Evolutionary conservation across 2,329 filamentous ascomycete species (phyloP), one percentile per base, ranked within the genome.

Genomic region (Hirsutella thompsonii): DNA sequence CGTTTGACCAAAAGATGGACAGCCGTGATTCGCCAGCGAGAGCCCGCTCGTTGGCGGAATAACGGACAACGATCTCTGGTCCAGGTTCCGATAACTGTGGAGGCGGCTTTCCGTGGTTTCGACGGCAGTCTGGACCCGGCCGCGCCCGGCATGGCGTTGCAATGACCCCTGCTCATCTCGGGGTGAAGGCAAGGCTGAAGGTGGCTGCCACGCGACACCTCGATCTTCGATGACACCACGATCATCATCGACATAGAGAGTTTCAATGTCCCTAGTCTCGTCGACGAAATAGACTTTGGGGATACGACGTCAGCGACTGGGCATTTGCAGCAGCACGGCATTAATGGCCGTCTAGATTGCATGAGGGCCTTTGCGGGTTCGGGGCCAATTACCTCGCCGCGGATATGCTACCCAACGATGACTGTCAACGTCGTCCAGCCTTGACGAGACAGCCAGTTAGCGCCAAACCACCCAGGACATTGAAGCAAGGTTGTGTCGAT

Each of bases 251-350:
- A 21, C 34, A 13, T 41, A 41, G 4, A 41, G 39, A 33, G 6
- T 16, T 18, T 41, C 21, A 16, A 41, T 20, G 23, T 41, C 26
- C 14, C 9, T 36, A 16, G 39, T 41, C 14, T 41, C 39, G 34
- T 41, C 39, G 11, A 41, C 35, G 10, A 41, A 41, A 26, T 28
- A 37, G 28, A 41, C 39, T 41, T 8, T 14, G 32, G n/a, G 32
- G 32, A 16, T 14, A 18, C 14, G 14, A 14, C 32, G 32, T 33
- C 32, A 33, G 32, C 14, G 13, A 18, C n/a, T n/a, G 32, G 23
- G 11, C 18, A 21, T 5, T n/a, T n/a, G n/a, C n/a, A n/a, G n/a
- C n/a, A n/a, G n/a, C n/a, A n/a, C n/a, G n/a, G n/a, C n/a, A n/a
- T n/a, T n/a, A n/a, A 36, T 30, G 23, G 8, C 19, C 5, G 6